Evolutionary conservation across 495 filamentous ascomycete genomes (phyloP).

Genomic region (Aspergillus biplanus): DNA sequence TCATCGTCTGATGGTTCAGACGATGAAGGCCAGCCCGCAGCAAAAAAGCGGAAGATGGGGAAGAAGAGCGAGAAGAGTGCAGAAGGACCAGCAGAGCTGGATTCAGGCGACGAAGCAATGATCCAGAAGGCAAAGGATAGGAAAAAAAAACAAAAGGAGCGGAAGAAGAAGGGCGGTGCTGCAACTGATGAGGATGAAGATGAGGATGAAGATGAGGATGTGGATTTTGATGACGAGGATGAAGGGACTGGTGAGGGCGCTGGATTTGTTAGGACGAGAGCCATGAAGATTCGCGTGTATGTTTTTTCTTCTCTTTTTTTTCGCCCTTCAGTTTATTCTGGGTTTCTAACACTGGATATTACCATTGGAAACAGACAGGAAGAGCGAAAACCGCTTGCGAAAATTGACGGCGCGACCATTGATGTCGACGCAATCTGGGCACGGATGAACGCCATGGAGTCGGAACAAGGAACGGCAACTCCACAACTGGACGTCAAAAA

Average conservation of each 20-base stretch:
- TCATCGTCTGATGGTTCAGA: constrained; percentile 18
- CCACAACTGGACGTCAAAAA: constrained; percentile 22
- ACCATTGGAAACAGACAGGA: constrained; percentile 53
- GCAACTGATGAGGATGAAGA: constrained; percentile 39
- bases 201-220: constrained; percentile 60
- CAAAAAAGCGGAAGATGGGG: constrained; percentile 45
- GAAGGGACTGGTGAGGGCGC: constrained; percentile 74
- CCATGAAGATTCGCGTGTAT: constrained; percentile 64
- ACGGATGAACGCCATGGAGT: constrained; percentile 65
- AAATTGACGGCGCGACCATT: constrained; percentile 71
- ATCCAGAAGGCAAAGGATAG: constrained; percentile 63
- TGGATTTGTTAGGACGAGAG: constrained; percentile 82
- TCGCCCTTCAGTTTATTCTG: neutral
- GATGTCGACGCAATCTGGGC: constrained; percentile 92
- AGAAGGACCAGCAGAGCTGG: constrained; percentile 43
- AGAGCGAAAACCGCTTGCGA: constrained; percentile 64
- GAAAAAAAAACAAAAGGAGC: constrained; percentile 57
- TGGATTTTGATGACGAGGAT: constrained; percentile 55
- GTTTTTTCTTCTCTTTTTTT: constrained; percentile 20
- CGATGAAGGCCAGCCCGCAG: constrained; percentile 40
- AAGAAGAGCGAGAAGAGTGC: constrained; percentile 24
- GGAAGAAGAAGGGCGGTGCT: constrained; percentile 20
- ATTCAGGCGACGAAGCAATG: constrained; percentile 80
- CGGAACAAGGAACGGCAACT: constrained; percentile 18
- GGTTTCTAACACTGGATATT: neutral